phyloP scores from a whole-genome alignment of 805 yeast species.

The Candida oleophila region DNA sequence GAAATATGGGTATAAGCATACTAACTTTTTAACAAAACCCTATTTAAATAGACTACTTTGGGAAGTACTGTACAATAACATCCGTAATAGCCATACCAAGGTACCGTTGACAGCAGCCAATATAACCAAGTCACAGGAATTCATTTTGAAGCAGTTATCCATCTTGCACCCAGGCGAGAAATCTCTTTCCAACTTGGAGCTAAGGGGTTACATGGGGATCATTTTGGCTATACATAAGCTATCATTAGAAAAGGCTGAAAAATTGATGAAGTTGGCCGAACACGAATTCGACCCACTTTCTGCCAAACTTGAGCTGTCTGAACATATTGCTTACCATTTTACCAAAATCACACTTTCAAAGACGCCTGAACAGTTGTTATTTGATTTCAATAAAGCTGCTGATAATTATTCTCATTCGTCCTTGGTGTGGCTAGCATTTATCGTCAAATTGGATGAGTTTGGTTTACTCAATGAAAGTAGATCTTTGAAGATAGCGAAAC shows the following conservation, averaged over 20 bases:
- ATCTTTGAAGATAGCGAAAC: constrained; percentile 23
- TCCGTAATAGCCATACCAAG: background rate
- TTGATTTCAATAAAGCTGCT: constrained; percentile 32
- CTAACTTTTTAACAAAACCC: constrained; percentile 15
- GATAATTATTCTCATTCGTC: constrained; percentile 22
- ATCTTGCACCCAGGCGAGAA: constrained; percentile 4
- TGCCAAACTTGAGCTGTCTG: constrained; percentile 11
- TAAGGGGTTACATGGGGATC: constrained; percentile 38
- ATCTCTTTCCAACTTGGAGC: constrained; percentile 18
- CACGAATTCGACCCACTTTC: constrained; percentile 15
- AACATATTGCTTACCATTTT: constrained; percentile 20
- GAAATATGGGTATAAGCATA: background rate
- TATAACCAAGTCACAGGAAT: constrained; percentile 29
- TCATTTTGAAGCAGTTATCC: constrained; percentile 18
- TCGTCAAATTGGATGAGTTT: constrained; percentile 29
- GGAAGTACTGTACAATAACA: constrained; percentile 15
- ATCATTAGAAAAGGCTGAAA: constrained; percentile 24
- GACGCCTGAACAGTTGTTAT: constrained; percentile 34
- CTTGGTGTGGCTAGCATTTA: constrained; percentile 34
- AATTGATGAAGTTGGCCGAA: constrained; percentile 26
- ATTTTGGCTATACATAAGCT: constrained; percentile 26
- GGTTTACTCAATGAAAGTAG: constrained; percentile 30
- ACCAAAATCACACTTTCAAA: constrained; percentile 26
- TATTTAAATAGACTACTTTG: constrained; percentile 25
- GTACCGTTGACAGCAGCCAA: constrained; percentile 5